phyloP scores from a whole-genome alignment of 352 stramenopile species.

The Globisporangium nodosum region DNA sequence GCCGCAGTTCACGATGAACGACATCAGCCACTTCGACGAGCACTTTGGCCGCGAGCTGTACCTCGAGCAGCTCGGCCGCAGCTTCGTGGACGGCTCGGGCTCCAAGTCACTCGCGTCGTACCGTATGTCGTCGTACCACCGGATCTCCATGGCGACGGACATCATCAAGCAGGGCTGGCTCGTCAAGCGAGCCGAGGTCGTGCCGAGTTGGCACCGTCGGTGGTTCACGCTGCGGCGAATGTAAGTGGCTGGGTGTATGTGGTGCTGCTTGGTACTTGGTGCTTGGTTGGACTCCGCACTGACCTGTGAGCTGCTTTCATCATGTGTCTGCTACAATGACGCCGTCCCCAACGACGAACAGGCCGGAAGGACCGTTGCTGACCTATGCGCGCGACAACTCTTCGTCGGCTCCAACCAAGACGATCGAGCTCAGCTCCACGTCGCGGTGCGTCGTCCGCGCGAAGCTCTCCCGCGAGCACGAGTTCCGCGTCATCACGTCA shows the following conservation, averaged over 20 bases:
- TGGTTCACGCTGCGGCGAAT: slow-evolving; percentile 79
- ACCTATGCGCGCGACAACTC: slow-evolving; percentile 73
- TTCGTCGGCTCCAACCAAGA: slow-evolving; percentile 42
- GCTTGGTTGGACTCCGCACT: not conserved
- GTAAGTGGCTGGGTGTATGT: slow-evolving; percentile 18
- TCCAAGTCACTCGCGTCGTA: slow-evolving; percentile 61
- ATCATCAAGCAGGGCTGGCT: slow-evolving; percentile 73
- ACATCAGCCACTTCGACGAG: slow-evolving; percentile 58
- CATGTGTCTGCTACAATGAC: not conserved
- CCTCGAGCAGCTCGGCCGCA: slow-evolving; percentile 57
- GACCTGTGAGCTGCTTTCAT: not conserved
- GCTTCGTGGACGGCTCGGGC: slow-evolving; percentile 55
- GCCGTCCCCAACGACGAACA: slow-evolving; percentile 5
- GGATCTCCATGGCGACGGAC: slow-evolving; percentile 35
- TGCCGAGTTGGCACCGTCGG: slow-evolving; percentile 73
- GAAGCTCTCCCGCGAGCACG: slow-evolving; percentile 56
- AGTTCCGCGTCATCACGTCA: slow-evolving; percentile 77
- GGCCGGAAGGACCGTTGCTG: slow-evolving; percentile 64
- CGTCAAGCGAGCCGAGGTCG: slow-evolving; percentile 68
- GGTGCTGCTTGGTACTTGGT: not conserved
- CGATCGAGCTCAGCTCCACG: slow-evolving; percentile 72
- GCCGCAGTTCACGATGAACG: slow-evolving; percentile 53
- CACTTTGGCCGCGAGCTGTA: slow-evolving; percentile 69
- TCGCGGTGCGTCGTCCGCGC: slow-evolving; percentile 57
- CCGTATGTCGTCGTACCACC: slow-evolving; percentile 56